Base-by-base conservation (phyloP, 805 yeast genomes). In the Lipomyces japonicus region DNA sequence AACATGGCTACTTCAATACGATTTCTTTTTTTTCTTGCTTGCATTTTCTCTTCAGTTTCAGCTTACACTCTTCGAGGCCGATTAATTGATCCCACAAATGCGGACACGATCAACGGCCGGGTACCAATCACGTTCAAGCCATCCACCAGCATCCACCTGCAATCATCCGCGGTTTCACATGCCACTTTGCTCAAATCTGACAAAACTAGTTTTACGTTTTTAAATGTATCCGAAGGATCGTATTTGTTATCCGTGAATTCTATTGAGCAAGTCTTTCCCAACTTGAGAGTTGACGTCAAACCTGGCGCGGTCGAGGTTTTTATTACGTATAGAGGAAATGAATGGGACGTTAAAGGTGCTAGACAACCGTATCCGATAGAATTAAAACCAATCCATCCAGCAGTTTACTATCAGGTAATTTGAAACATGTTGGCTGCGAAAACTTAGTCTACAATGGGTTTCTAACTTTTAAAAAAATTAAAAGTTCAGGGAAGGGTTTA, bases 341-440 rank as follows among this genome's bases (percentile, higher is more conserved):
- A 58, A 21, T 46, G 63, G 32, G 49, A 34, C 19, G 62, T 58
- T 26, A 48, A 50, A 9, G 71, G 72, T 2, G 65, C 69, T 2
- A 22, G 61, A 6, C 65, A 60, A 9, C 51, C 55, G 3, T 63
- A 59, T 44, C 73, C 73, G 2, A 49, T 70, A 24, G 60, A 49
- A 18, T 40, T 69, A 26, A 51, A 39, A 1, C 63, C 67, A 2
- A 47, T 59, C n/a, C 52, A 54, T 5, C 50, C 64, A 30, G 59
- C 61, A 3, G 49, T 53, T 6, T 69, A 67, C 44, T 41, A 56
- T 12, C 45, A 59, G 41, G 55, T 51, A 18, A 18, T 42, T 25
- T 21, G 5, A 19, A 5, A 10, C 19, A 23, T 24, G 3, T 24
- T 2, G 32, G 36, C 30, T 35, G 18, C 18, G n/a, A n/a, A n/a